A percentile compares a stretch with the other conserved stretches of the same genome.
Evolutionary conservation across 2,329 filamentous ascomycete species (phyloP).

Genomic region (Tolypocladium guangdongense): DNA sequence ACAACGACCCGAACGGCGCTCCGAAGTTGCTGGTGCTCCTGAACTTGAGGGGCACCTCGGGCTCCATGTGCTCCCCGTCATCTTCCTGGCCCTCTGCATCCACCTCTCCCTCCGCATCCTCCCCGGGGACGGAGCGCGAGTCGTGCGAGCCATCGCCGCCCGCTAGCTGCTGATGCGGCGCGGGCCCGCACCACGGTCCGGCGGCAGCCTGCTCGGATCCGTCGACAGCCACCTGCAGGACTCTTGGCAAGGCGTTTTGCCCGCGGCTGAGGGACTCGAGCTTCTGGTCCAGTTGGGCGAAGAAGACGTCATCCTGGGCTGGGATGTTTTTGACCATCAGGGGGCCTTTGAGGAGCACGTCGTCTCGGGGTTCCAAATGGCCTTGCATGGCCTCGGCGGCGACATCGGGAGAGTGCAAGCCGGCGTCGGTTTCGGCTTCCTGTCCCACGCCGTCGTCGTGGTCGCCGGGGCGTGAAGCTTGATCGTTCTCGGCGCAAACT

Average conservation of each 20-base stretch:
- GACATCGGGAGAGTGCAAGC: not conserved
- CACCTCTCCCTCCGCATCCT: conserved; percentile 15
- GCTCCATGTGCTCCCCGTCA: conserved; percentile 18
- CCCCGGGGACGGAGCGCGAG: conserved; percentile 4
- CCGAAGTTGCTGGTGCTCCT: conserved; percentile 36
- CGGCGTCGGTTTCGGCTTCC: not conserved
- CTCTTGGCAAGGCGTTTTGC: conserved; percentile 35
- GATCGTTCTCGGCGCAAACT: not conserved
- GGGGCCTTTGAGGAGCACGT: conserved; percentile 38
- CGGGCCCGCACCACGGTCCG: not conserved
- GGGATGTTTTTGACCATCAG: conserved; percentile 45
- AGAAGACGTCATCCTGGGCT: conserved; percentile 44
- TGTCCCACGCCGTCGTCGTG: not conserved
- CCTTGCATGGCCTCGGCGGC: conserved; percentile 11
- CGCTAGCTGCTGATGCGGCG: not conserved
- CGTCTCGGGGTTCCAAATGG: conserved; percentile 28
- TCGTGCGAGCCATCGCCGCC: conserved; percentile 12
- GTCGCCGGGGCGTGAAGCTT: not conserved
- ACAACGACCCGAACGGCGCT: conserved; percentile 29
- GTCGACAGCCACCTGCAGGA: conserved; percentile 13
- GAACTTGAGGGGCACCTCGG: conserved; percentile 35
- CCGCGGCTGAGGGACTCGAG: conserved; percentile 37
- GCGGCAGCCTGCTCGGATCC: not conserved
- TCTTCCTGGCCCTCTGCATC: no score
- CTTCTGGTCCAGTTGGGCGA: conserved; percentile 37